Evolutionary conservation across 768 basidiomycete species (phyloP).

Genomic region (Podaxis pistillaris): DNA sequence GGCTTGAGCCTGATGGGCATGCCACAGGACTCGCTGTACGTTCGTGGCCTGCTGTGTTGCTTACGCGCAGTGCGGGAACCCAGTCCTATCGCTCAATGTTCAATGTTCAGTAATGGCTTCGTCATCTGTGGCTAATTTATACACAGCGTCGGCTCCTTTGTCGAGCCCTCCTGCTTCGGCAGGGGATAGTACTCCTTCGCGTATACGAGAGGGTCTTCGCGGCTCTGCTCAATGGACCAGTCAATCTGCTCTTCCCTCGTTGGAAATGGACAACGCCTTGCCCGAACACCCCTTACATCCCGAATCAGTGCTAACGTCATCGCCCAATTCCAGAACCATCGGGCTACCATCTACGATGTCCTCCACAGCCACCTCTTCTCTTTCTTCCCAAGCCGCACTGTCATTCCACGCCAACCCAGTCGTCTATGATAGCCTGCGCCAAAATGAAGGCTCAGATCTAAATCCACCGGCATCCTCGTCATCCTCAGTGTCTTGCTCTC

Average conservation of each 20-base stretch:
- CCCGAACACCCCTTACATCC: conserved; percentile 25
- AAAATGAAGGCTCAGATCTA: conserved; percentile 48
- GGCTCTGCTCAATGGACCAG: conserved; percentile 18
- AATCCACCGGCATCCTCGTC: conserved; percentile 31
- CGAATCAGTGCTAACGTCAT: conserved; percentile 51
- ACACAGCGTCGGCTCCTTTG: conserved; percentile 20
- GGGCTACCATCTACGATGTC: conserved; percentile 50
- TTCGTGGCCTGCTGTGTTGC: not conserved
- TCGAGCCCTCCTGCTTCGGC: conserved; percentile 22
- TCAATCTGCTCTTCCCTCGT: conserved; percentile 21
- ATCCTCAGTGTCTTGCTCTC: conserved; percentile 33
- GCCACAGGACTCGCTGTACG: too few relatives aligned
- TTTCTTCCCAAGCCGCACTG: conserved; percentile 48
- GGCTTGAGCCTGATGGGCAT: too few relatives aligned
- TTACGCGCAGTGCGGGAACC: conserved; percentile 16
- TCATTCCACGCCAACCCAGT: conserved; percentile 33
- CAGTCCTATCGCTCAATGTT: conserved; percentile 14
- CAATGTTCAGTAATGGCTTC: conserved; percentile 18
- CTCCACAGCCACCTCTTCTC: conserved; percentile 32
- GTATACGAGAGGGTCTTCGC: conserved; percentile 23
- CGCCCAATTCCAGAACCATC: conserved; percentile 49
- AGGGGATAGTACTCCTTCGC: conserved; percentile 19
- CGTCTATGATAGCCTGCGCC: conserved; percentile 29
- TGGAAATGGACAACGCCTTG: conserved; percentile 15
- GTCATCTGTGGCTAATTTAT: conserved; percentile 16